Base-by-base conservation (phyloP, 2,329 filamentous ascomycete species). In the Colletotrichum sojae region DNA sequence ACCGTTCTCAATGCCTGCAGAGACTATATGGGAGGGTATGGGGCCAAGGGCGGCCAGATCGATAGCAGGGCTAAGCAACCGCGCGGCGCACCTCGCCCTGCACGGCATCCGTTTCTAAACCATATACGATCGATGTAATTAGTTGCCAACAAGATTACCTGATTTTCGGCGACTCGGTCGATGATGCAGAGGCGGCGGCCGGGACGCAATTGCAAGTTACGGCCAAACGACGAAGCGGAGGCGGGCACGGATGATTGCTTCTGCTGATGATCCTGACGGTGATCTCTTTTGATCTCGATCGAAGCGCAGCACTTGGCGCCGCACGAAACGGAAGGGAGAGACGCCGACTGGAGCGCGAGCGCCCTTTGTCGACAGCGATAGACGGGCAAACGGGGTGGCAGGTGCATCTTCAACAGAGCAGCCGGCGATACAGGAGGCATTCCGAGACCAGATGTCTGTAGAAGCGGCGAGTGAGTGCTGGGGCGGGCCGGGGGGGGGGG, bases 151-250 rank as follows among this genome's bases (percentile, higher is more conserved):
- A 25, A 25, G 22, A 25, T 25, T 25, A 25, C 22, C 22, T 25
- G 22, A 25, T 25, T 25, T 25, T 25, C 22, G 22, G 22, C 22
- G 22, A 25, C 22, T 22, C 20, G 31, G 18, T 15, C 52, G 20
- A 53, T 39, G 27, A 46, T 64, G 60, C 60, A 46, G 46, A 64
- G 60, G 18, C 40, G 39, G 39, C 39, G 40, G 40, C 60, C 52
- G 43, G 46, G 27, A 13, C 20, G 20, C 52, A 25, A 20, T 22
- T 36, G 9, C 8, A 36, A 27, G 22, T 13, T 27, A 20, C 48
- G 39, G 31, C 31, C 13, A 36, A 45, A 49, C 20, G 46, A 56
- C 27, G 53, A 25, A 52, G 27, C 27, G 18, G 46, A 18, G 20
- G 46, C 46, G 46, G 46, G 18, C 46, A 49, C 20, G n/a, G 45